Percentiles rank a stretch among this genome's conserved stretches.
phyloP scores from a whole-genome alignment of 2,329 filamentous ascomycete genomes.

The Endothia cerciana region DNA sequence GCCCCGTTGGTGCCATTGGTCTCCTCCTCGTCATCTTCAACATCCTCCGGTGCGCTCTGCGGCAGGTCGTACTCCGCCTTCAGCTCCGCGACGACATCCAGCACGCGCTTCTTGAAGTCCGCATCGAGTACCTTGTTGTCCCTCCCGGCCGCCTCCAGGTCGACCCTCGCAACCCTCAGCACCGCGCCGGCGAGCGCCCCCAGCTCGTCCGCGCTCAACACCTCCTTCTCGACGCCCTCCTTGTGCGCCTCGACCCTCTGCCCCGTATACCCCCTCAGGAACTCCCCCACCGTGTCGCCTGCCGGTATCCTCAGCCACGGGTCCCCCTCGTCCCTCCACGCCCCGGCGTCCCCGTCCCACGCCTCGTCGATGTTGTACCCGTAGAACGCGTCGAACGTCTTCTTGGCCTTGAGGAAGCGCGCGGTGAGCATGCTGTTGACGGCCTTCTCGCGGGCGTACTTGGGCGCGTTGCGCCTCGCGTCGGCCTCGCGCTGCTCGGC shows the following conservation, averaged over 20 bases:
- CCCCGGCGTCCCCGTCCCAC: constrained; percentile 19
- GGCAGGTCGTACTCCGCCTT: constrained; percentile 25
- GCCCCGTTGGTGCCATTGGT: constrained; percentile 3
- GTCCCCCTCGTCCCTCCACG: constrained; percentile 26
- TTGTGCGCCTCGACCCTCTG: constrained; percentile 24
- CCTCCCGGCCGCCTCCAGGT: constrained; percentile 29
- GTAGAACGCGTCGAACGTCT: constrained; percentile 29
- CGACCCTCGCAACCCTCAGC: constrained; percentile 28
- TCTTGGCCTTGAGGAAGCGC: constrained; percentile 31
- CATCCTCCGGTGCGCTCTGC: constrained; percentile 17
- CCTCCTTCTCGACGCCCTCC: constrained; percentile 12
- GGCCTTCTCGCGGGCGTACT: constrained; percentile 30
- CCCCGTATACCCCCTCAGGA: constrained; percentile 26
- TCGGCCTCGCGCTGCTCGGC: constrained; percentile 29
- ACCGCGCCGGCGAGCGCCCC: constrained; percentile 26
- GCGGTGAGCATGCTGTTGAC: constrained; percentile 31
- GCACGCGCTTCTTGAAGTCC: constrained; percentile 20
- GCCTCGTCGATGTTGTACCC: constrained; percentile 29
- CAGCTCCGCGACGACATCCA: constrained; percentile 24
- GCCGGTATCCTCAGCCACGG: constrained; percentile 29
- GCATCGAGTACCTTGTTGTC: constrained; percentile 25
- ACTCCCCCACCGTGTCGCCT: constrained; percentile 27
- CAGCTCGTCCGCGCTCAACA: constrained; percentile 28
- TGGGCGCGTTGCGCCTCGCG: constrained; percentile 29
- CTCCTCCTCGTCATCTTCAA: constrained; percentile 13